These are phyloP conservation scores for Kwoniella europaea DNA, from an alignment of 768 basidiomycete species.

Conservation along the genomic window DNA sequence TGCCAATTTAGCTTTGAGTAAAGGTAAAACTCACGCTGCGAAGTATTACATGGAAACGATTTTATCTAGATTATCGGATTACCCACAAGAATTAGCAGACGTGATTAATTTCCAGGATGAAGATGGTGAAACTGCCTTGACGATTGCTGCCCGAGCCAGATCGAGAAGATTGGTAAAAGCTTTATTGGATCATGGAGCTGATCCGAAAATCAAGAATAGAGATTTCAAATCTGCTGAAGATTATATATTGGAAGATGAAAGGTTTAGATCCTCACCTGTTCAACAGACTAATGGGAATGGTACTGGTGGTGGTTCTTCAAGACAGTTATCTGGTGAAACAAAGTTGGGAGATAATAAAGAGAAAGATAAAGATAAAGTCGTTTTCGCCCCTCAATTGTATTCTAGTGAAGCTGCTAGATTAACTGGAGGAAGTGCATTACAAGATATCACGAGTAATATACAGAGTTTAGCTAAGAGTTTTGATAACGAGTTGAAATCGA, in stretches of 20 bases:
- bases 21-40: slow-evolving; percentile 96
- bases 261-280: slow-evolving; percentile 88
- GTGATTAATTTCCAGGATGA: slow-evolving; percentile 99
- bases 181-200: slow-evolving; percentile 92
- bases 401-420: slow-evolving; percentile 83
- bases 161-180: slow-evolving; percentile 94
- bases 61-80: slow-evolving; percentile 81
- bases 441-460: slow-evolving; percentile 82
- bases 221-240: slow-evolving; percentile 98
- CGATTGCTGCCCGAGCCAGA: slow-evolving; percentile 92
- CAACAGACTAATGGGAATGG: slow-evolving; percentile 58
- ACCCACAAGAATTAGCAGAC: slow-evolving; percentile 93
- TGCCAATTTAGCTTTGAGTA: slow-evolving; percentile 94
- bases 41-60: slow-evolving; percentile 99
- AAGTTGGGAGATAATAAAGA: slow-evolving; percentile 1
- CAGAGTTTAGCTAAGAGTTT: slow-evolving; percentile 86
- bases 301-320: slow-evolving; percentile 1
- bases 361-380: slow-evolving; percentile 10
- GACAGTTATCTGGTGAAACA: slow-evolving; percentile 13
- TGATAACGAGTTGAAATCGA: slow-evolving; percentile 87
- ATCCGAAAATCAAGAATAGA: slow-evolving; percentile 90
- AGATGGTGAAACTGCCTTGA: slow-evolving; percentile 96
- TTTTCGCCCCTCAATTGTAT: slow-evolving; percentile 69
- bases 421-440: slow-evolving; percentile 80
- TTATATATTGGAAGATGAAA: slow-evolving; percentile 97